Evolutionary conservation across 805 yeast genomes (phyloP).

Genomic region (Metschnikowia noctiluminum): DNA sequence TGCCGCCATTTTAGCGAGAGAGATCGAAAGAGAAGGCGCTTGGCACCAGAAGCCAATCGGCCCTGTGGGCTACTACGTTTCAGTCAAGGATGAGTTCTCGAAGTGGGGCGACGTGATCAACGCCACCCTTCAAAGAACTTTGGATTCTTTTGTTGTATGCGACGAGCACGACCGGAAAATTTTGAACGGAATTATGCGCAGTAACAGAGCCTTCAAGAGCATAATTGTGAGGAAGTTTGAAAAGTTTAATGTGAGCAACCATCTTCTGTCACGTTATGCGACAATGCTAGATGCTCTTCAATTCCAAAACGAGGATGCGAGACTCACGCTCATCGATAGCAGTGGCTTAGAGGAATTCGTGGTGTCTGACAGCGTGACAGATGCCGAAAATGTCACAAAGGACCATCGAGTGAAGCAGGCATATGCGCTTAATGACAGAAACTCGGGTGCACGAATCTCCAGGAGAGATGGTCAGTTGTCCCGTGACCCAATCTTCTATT

Average conservation of each 20-base stretch:
- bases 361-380: conserved; percentile 47
- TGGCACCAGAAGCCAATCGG: conserved; percentile 63
- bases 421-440: conserved; percentile 30
- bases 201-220: conserved; percentile 30
- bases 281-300: conserved; percentile 61
- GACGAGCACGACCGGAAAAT: conserved; percentile 54
- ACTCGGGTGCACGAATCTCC: conserved; percentile 45
- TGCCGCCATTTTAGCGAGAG: conserved; percentile 40
- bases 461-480: conserved; percentile 42
- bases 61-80: conserved; percentile 67
- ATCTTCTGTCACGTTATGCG: conserved; percentile 6
- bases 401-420: conserved; percentile 39
- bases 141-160: conserved; percentile 66
- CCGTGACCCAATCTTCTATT: conserved; percentile 52
- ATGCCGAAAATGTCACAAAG: conserved; percentile 44
- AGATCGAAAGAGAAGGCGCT: conserved; percentile 23
- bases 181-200: conserved; percentile 32
- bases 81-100: conserved; percentile 50
- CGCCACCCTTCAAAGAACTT: conserved; percentile 42
- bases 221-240: conserved; percentile 56
- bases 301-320: conserved; percentile 51
- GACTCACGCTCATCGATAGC: conserved; percentile 62
- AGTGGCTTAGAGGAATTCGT: conserved; percentile 57
- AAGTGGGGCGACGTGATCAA: conserved; percentile 65
- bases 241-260: conserved; percentile 46